Conservation (phyloP, 805 yeast genomes). For the Martiniozyma abietophila region DNA sequence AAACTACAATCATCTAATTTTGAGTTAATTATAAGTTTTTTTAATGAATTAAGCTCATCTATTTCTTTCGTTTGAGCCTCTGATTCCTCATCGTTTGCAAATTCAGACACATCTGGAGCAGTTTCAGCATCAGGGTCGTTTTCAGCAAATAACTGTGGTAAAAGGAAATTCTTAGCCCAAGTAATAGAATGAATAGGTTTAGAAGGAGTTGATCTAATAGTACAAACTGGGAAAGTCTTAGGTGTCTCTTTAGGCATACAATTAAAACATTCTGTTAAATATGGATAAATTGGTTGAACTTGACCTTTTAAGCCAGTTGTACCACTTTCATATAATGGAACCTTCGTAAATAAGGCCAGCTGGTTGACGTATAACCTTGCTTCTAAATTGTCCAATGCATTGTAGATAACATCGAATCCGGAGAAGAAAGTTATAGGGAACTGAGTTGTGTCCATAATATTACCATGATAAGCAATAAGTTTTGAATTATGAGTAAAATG, state of each 20-base stretch:
- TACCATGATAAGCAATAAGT: conserved; percentile 74
- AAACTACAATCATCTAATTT: conserved; percentile 20
- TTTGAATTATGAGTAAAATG: conserved; percentile 58
- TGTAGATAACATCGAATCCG: conserved; percentile 72
- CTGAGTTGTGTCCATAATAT: conserved; percentile 64
- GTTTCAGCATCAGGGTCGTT: conserved; percentile 28
- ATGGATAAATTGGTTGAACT: conserved; percentile 82
- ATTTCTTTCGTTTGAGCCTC: conserved; percentile 57
- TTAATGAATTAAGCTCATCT: conserved; percentile 50
- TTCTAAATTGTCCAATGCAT: conserved; percentile 88
- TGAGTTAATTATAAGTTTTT: conserved; percentile 25
- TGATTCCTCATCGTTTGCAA: conserved; percentile 55
- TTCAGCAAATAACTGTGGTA: conserved; percentile 62
- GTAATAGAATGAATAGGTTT: conserved; percentile 94
- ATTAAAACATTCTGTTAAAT: conserved; percentile 83
- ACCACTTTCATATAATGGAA: conserved; percentile 85
- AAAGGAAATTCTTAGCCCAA: conserved; percentile 92
- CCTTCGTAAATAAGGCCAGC: conserved; percentile 62
- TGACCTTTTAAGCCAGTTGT: conserved; percentile 95
- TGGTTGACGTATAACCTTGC: conserved; percentile 87
- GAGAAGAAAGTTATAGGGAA: conserved; percentile 73
- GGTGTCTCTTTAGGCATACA: conserved; percentile 85
- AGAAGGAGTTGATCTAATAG: conserved; percentile 93
- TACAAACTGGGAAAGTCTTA: conserved; percentile 89
- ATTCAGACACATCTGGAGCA: conserved; percentile 35